Evolutionary conservation across 768 basidiomycete species (phyloP), one percentile per base, ranked within the genome.

Genomic region (Boletus edulis): DNA sequence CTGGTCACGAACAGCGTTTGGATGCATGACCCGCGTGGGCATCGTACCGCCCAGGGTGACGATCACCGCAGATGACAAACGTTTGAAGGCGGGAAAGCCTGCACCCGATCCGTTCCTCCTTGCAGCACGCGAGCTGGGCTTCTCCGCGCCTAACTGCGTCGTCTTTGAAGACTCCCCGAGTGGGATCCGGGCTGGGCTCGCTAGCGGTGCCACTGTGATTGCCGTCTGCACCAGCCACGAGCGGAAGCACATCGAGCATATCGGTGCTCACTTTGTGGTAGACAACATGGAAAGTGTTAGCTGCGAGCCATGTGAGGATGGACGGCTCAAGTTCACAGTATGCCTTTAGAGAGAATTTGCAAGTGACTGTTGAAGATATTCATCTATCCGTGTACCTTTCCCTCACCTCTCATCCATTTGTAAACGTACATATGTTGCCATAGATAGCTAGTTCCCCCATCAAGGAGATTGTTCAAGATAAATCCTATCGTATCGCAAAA

Each of bases 131-230:
- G 80, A 81, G 62, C 78, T 84, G 47, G 81, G 83, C 8, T 84
- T 77, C 63, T 69, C 76, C 6, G 76, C 81, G 45, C 75, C 76
- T 46, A 77, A 79, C n/a, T 87, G 85, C 57, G 79, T 92, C 60
- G 89, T 91, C 29, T 83, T 92, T 48, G 89, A 90, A 64, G 89
- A 92, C 63, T 89, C 82, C 42, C 78, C 83, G 32, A 77, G 76
- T 50, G 80, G 87, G 20, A 84, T 92, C 65, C 75, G 76, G 29
- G 81, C 87, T 0, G 89, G 89, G 12, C 79, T 87, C 32, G 87
- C 87, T 0, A 82, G 84, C 32, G 89, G 89, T 32, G 83, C 86
- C 13, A 85, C 78, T 12, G 87, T 89, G 22, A 76, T 91, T 39
- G 89, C 89, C 5, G 64, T 90, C 11, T 89, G 87, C 74, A 91